Evolutionary conservation across 345 rosid genomes (phyloP).

Genomic region (Bruguiera gymnorhiza): DNA sequence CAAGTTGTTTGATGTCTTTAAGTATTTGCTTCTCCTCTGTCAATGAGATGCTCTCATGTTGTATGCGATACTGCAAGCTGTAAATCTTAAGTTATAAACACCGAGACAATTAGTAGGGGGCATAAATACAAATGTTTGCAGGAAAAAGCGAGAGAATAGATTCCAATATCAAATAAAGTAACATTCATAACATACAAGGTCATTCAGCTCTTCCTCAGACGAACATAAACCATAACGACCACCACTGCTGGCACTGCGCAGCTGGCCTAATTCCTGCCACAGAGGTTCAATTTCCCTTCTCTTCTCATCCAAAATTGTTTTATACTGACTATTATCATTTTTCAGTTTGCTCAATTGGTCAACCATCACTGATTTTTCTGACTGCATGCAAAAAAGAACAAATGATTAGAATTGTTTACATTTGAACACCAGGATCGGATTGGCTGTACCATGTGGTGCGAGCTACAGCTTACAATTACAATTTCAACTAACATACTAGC

Average conservation of each 20-base stretch:
- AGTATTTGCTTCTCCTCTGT: slow-evolving; percentile 91
- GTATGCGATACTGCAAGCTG: slow-evolving; percentile 74
- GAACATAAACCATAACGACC: slow-evolving; percentile 64
- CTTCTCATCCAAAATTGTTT: slow-evolving; percentile 54
- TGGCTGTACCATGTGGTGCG: neutral
- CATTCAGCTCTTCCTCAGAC: slow-evolving; percentile 82
- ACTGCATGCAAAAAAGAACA: slow-evolving; percentile 25
- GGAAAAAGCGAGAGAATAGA: slow-evolving; percentile 1
- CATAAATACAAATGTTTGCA: neutral
- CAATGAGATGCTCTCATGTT: slow-evolving; percentile 89
- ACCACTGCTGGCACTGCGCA: slow-evolving; percentile 39
- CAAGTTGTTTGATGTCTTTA: slow-evolving; percentile 83
- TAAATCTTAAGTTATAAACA: slow-evolving; percentile 54
- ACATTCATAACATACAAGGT: slow-evolving; percentile 44
- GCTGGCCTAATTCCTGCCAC: slow-evolving; percentile 86
- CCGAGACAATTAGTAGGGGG: slow-evolving; percentile 3
- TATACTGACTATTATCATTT: slow-evolving; percentile 33
- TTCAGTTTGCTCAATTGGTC: slow-evolving; percentile 40
- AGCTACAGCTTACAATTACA: neutral
- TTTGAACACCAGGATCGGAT: neutral
- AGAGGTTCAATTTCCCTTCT: slow-evolving; percentile 75
- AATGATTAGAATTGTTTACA: neutral
- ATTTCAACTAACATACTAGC: no score
- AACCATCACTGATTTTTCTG: slow-evolving; percentile 42
- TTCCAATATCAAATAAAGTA: slow-evolving; percentile 2